Conservation (phyloP, 208 protist genomes). For the Phytomonas sp. region DNA sequence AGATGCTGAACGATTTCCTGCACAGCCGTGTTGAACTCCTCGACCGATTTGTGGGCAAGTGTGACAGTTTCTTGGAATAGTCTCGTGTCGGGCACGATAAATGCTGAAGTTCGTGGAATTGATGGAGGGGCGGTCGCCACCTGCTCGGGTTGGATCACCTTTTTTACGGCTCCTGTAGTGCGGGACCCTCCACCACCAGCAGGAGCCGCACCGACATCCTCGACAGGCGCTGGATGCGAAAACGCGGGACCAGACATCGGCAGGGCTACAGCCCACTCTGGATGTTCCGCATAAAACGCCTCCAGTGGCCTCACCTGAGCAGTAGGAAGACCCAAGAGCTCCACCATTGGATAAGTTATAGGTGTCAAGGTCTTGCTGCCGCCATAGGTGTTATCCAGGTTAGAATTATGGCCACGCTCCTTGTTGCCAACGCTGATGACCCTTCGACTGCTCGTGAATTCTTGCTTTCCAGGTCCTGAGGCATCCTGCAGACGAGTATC, state of each 20-base stretch:
- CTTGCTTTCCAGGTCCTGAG: constrained; percentile 18
- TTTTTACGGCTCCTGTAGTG: constrained; percentile 5
- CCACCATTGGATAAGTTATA: constrained; percentile 12
- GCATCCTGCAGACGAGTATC: constrained; percentile 26
- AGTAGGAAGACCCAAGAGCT: constrained; percentile 49
- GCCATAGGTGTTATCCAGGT: constrained; percentile 11
- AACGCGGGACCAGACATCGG: constrained; percentile 20
- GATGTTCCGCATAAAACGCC: constrained; percentile 49
- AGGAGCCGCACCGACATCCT: constrained; percentile 1
- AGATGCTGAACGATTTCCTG: constrained; percentile 31
- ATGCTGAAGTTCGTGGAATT: neutral
- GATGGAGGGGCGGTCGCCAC: neutral
- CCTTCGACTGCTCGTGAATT: constrained; percentile 14
- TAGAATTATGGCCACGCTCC: constrained; percentile 15
- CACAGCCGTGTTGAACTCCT: constrained; percentile 27
- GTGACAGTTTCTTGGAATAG: constrained; percentile 52
- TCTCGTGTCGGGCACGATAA: constrained; percentile 43
- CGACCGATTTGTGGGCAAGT: constrained; percentile 40
- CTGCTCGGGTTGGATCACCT: neutral
- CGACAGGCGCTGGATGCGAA: constrained; percentile 17
- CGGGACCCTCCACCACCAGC: neutral
- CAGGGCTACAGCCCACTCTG: constrained; percentile 17
- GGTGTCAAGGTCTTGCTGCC: neutral
- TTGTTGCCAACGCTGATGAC: neutral
- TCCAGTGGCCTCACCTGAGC: constrained; percentile 38